Evolutionary conservation across 108 stramenopile genomes (phyloP).

Genomic region (Skeletonema potamos): DNA sequence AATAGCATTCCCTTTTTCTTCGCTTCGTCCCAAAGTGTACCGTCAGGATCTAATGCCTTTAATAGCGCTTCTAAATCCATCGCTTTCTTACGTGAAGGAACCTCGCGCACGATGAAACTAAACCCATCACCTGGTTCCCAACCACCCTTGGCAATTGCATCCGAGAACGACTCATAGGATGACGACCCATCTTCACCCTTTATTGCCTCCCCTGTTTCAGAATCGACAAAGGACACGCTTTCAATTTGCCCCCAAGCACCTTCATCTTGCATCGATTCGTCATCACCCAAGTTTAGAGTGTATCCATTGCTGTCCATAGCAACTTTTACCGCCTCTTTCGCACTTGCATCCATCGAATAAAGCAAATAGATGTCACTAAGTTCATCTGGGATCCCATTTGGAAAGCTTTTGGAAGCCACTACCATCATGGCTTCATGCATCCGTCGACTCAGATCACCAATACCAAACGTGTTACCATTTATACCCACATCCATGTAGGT

Average conservation of each 20-base stretch:
- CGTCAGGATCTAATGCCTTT: constrained; percentile 76
- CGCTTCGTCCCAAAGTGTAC: constrained; percentile 61
- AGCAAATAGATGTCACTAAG: constrained; percentile 48
- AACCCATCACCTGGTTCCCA: constrained; percentile 82
- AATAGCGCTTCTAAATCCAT: constrained; percentile 67
- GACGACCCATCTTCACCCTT: constrained; percentile 19
- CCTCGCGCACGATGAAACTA: constrained; percentile 75
- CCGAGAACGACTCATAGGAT: constrained; percentile 57
- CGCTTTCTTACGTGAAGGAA: constrained; percentile 64
- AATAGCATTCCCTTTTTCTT: constrained; percentile 45
- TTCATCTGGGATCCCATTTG: constrained; percentile 45
- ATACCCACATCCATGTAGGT: constrained; percentile 62
- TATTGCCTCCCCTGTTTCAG: constrained; percentile 29
- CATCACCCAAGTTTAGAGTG: constrained; percentile 56
- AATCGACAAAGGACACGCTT: constrained; percentile 58
- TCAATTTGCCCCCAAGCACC: constrained; percentile 82
- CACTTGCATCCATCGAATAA: constrained; percentile 82
- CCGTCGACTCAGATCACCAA: constrained; percentile 54
- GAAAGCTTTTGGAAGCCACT: constrained; percentile 21
- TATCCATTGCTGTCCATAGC: constrained; percentile 77
- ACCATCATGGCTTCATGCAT: constrained; percentile 70
- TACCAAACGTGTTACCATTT: constrained; percentile 64
- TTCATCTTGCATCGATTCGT: constrained; percentile 63
- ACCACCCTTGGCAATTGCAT: constrained; percentile 51
- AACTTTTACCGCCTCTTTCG: constrained; percentile 77